Base-by-base conservation (phyloP, 352 stramenopile species). In the Thalassiosira oceanica region DNA sequence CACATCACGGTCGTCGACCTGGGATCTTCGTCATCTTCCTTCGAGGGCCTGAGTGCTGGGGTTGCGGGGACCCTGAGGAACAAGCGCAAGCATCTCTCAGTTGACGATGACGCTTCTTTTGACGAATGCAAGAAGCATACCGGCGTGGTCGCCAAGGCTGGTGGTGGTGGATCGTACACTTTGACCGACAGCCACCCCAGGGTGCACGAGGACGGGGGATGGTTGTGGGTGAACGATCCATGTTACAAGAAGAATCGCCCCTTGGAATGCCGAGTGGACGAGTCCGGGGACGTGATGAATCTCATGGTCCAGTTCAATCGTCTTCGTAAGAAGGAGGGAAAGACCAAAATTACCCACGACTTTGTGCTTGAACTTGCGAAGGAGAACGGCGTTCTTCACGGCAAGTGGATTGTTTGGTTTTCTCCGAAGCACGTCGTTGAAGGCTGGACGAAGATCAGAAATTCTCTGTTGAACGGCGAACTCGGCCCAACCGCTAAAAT, bases 281-380 rank as follows among this genome's bases (percentile, higher is more conserved):
- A 11, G 3, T 3, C 28, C 16, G 42, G 33, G 28, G 16, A 50
- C 5, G 42, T 50, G 16, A 26, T 26, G 20, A 26, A 21, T 10
- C 3, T 4, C 18, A 33, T 50, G 5, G 42, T 50, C 21, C 13
- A 53, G 2, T 37, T 11, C 2, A 18, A 54, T 23, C n/a, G n/a
- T n/a, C n/a, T n/a, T n/a, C n/a, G n/a, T n/a, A 23, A 49, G 8
- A 10, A 23, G 6, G 20, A 48, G 28, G 26, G 20, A 45, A 15
- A 7, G 7, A 26, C 18, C 5, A 54, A 29, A 11, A 20, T 49
- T 13, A 54, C 27, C 36, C 18, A 33, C 44, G 6, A 27, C 48
- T 55, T 52, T 69, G 11, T 50, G 42, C 28, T 50, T 26, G 42
- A 50, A 2, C 46, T 55, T 24, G 46, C 46, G 15, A 46, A 5